A percentile compares a stretch with the other conserved stretches of the same genome.
Evolutionary conservation across 2,329 filamentous ascomycete genomes (phyloP).

Genomic region (Beauveria australis): DNA sequence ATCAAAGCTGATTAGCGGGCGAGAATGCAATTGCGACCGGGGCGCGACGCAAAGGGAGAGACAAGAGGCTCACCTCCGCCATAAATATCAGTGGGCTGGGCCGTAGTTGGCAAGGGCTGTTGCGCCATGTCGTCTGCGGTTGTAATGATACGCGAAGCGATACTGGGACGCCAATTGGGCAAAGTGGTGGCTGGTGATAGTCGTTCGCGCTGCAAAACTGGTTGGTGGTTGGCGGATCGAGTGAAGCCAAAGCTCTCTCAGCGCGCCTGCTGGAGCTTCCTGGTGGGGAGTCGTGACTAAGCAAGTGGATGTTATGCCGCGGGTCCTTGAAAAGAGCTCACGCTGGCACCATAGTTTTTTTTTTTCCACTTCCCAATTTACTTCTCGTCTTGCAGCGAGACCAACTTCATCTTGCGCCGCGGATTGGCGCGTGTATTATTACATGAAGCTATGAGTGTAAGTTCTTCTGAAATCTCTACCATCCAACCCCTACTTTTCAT

Average conservation of each 20-base stretch:
- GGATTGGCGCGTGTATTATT: constrained; percentile 7
- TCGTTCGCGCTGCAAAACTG: constrained; percentile 14
- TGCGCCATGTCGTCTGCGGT: constrained; percentile 39
- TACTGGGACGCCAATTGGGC: constrained; percentile 18
- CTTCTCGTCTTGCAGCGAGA: not conserved
- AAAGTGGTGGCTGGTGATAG: constrained; percentile 11
- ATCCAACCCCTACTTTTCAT: constrained; percentile 17
- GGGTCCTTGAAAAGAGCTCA: constrained; percentile 7
- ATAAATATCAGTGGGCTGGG: constrained; percentile 54
- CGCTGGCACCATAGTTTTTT: not conserved
- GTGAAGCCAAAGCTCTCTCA: constrained; percentile 4
- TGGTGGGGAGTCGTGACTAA: constrained; percentile 8
- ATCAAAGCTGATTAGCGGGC: constrained; percentile 13
- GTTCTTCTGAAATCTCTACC: constrained; percentile 15
- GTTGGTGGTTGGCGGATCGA: constrained; percentile 3
- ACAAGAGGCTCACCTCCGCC: constrained; percentile 45
- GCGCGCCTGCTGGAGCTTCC: not conserved
- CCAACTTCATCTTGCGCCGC: not conserved
- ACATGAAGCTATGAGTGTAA: constrained; percentile 30
- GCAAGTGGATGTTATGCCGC: not conserved
- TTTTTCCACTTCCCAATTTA: not conserved
- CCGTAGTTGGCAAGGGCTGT: constrained; percentile 47
- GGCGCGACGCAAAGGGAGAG: constrained; percentile 12
- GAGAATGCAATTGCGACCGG: not conserved
- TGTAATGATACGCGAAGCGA: constrained; percentile 11